Evolutionary conservation across 352 stramenopile species (phyloP).

Genomic region (Elongisporangium prolatum): DNA sequence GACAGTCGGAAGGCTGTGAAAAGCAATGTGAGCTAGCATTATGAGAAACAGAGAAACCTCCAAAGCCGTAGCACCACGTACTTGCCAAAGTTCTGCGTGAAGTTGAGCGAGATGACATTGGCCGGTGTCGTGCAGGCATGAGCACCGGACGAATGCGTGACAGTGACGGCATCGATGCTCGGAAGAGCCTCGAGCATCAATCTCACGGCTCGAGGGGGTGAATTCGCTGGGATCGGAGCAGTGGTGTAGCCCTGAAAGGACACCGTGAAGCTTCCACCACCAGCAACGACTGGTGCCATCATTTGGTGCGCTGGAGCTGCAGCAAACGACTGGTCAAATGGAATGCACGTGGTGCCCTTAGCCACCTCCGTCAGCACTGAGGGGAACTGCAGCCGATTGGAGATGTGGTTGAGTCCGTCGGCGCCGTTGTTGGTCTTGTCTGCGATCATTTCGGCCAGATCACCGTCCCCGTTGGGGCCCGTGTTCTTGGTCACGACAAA

Average conservation of each 20-base stretch:
- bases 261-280: constrained; percentile 49
- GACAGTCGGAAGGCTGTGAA: constrained; percentile 49
- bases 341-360: constrained; percentile 41
- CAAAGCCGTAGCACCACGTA: constrained; percentile 32
- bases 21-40: constrained; percentile 3
- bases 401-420: constrained; percentile 51
- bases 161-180: constrained; percentile 43
- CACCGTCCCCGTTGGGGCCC: constrained; percentile 39
- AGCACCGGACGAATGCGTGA: constrained; percentile 40
- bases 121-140: constrained; percentile 56
- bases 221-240: constrained; percentile 48
- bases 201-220: constrained; percentile 25
- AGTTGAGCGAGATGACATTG: constrained; percentile 66
- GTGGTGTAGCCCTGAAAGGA: constrained; percentile 63
- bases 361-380: constrained; percentile 45
- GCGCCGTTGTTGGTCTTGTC: constrained; percentile 49
- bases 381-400: constrained; percentile 55
- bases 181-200: constrained; percentile 36
- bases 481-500: constrained; percentile 55
- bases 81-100: constrained; percentile 80
- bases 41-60: no score
- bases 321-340: constrained; percentile 49
- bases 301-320: constrained; percentile 38
- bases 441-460: constrained; percentile 37
- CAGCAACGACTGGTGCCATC: constrained; percentile 24